Base-by-base conservation (phyloP, 768 basidiomycete genomes). In the Tulasnella sp. region DNA sequence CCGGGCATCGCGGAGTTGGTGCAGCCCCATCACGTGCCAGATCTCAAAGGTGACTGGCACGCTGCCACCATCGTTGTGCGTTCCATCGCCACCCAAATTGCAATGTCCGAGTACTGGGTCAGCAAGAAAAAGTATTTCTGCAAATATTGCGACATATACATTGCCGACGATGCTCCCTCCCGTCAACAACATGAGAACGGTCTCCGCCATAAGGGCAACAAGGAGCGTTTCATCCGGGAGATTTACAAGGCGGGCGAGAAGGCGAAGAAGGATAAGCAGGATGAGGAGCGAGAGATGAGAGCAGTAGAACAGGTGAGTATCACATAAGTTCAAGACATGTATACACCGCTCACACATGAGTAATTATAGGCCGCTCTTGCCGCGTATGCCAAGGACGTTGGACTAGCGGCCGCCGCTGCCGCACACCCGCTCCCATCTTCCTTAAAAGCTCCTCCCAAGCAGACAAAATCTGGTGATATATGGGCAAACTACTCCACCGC, bases 81-180 rank as follows among this genome's bases (percentile, higher is more conserved):
- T n/a, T n/a, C n/a, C n/a, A n/a, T n/a, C n/a, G n/a, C n/a, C n/a
- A n/a, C n/a, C n/a, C 41, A 6, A 9, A 6, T n/a, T 43, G 7
- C 63, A 67, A 92, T 91, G 89, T 83, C 81, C 63, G 89, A 92
- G 68, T 92, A 84, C 68, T 93, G 90, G 89, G 84, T 92, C 61
- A 88, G 88, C 23, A 82, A 86, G 68, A 91, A 92, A 70, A 84
- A 82, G 64, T 94, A 93, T 70, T 86, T 80, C 67, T 96, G 92
- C 82, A 91, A 92, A 68, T 97, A 97, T 74, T 98, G 96, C 73
- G 86, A 91, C 49, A 91, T 90, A 61, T 97, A 84, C 73, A 97
- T 99, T 60, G 80, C 91, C 51, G 96, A 99, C 71, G 94, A 99
- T 75, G 89, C 75, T 8, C 86, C 96, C 59, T 97, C 94, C 1